Base-by-base conservation (phyloP, 225 moss, liverwort and hornwort species). In the Pseudisothecium myosuroides region DNA sequence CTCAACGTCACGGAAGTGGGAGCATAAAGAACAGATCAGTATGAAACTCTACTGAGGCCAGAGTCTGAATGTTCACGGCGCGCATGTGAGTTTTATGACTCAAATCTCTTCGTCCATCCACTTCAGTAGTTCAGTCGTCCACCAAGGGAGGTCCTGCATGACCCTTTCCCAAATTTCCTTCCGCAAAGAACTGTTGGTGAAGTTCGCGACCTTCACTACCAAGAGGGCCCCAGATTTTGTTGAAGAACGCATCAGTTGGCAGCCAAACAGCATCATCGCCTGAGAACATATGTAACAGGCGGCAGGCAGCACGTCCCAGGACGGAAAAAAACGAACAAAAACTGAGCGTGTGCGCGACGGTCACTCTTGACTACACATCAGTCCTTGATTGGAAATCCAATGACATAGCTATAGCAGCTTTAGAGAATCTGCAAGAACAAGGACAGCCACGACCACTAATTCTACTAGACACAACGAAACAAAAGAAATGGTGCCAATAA, bases 321-420 rank as follows among this genome's bases (percentile, higher is more conserved):
- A 92, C 92, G 91, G 89, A 92, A 80, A 89, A 92, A 93, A 94
- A 91, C 92, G 92, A 94, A 92, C 90, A 92, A 93, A 94, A 92
- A 90, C 87, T 81, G 85, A 76, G 76, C 62, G 64, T 64, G 36
- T 36, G 71, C 28, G 9, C 77, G 26, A 50, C 59, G 29, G 87
- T n/a, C 81, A 50, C 91, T 89, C 84, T 83, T 26, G 61, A 75
- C 47, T 92, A 78, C 4, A 59, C 75, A 84, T 92, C 84, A 87
- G 88, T 91, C 89, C 90, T 83, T 87, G 56, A 88, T 83, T 83
- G 88, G 86, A 65, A 91, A 79, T 88, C 66, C 81, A 82, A 88
- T 27, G 77, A 77, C 64, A 77, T 68, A 86, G 80, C 68, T 17
- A 31, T 69, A 85, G 79, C 85, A 85, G 62, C 85, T 88, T 81